Percentiles rank a stretch among this genome's conserved stretches.
These are phyloP conservation scores for Baorangia bicolor DNA, from an alignment of 768 basidiomycete species.

Conservation along the genomic window DNA sequence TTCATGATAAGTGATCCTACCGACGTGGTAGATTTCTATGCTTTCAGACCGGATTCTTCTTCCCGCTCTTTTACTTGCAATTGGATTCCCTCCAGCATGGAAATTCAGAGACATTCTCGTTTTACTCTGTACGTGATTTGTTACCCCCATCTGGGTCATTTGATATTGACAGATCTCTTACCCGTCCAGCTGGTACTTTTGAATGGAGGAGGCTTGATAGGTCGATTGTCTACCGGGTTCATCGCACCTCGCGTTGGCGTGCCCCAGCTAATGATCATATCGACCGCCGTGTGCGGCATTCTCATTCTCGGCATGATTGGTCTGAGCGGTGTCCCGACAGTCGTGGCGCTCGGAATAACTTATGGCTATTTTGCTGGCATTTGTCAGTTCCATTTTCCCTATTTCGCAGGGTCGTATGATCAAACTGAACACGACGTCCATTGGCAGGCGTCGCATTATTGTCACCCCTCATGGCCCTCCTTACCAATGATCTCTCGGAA, in stretches of 20 bases:
- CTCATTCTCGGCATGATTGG: constrained; percentile 47
- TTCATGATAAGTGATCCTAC: neutral
- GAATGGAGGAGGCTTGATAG: constrained; percentile 50
- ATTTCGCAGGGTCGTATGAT: neutral
- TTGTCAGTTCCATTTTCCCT: constrained; percentile 26
- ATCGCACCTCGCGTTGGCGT: constrained; percentile 44
- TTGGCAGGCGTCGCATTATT: constrained; percentile 37
- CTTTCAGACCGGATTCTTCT: constrained; percentile 42
- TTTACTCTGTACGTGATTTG: constrained; percentile 46
- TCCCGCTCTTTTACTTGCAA: constrained; percentile 58
- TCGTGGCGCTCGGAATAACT: constrained; percentile 39
- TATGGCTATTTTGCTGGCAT: constrained; percentile 50
- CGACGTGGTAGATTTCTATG: constrained; percentile 14
- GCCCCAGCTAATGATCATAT: constrained; percentile 40
- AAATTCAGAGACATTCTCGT: constrained; percentile 46
- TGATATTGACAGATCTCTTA: neutral
- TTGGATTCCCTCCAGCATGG: constrained; percentile 50
- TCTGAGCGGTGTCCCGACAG: constrained; percentile 33
- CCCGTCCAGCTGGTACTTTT: constrained; percentile 46
- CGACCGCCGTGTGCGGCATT: constrained; percentile 31
- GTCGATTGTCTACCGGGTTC: constrained; percentile 47
- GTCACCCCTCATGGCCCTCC: constrained; percentile 42
- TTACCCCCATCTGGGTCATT: neutral
- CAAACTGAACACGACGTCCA: neutral
- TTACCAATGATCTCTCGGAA: constrained; percentile 46